These are phyloP conservation scores for Verticillium isaacii DNA, from an alignment of 2,329 filamentous ascomycete genomes.

Conservation along the genomic window DNA sequence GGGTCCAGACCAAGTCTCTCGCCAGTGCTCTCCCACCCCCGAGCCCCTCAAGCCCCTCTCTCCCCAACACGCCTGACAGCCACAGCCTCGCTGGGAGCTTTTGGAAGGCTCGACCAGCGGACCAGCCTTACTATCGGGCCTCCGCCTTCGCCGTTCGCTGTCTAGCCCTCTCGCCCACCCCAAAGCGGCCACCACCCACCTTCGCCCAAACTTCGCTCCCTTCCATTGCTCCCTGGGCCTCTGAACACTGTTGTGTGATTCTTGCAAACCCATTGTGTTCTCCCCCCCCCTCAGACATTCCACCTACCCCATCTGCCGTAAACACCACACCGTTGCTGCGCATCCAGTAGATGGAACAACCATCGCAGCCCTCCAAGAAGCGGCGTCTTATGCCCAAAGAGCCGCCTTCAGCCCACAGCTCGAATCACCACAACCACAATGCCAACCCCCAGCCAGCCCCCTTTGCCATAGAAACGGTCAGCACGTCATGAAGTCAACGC, in stretches of 20 bases:
- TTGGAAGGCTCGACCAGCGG: not conserved
- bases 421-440: not conserved
- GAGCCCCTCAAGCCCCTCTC: not conserved
- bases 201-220: not conserved
- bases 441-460: constrained; percentile 6
- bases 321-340: not conserved
- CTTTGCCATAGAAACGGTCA: constrained; percentile 12
- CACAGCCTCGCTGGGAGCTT: constrained; percentile 1
- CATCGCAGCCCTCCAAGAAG: constrained; percentile 13
- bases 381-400: constrained; percentile 12
- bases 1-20: not conserved
- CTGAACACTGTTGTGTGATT: not conserved
- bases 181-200: not conserved
- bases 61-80: not conserved
- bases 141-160: not conserved
- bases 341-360: constrained; percentile 13
- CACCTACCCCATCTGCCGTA: not conserved
- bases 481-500: constrained; percentile 6
- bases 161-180: not conserved
- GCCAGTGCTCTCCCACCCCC: not conserved
- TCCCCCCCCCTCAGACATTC: not conserved
- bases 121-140: constrained; percentile 4
- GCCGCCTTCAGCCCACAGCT: constrained; percentile 3
- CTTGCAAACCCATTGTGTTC: not conserved
- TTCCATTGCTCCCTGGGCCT: not conserved